These are phyloP conservation scores for Hymenoscyphus fraxineus DNA, from an alignment of 2,329 filamentous ascomycete genomes.

Conservation along the genomic window DNA sequence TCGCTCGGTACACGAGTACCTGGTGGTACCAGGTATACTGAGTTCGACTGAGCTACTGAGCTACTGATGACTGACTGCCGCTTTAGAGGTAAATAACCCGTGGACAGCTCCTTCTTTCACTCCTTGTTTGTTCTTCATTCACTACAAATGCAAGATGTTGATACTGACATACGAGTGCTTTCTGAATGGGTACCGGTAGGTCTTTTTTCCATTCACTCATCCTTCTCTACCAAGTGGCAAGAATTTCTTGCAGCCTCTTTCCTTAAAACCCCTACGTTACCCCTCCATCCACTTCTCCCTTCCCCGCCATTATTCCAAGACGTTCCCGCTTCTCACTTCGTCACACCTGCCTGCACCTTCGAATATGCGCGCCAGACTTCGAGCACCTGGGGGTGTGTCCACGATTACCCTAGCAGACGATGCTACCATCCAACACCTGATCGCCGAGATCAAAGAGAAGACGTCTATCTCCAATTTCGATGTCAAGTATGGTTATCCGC, in stretches of 20 bases:
- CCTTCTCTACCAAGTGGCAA: neutral
- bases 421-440: conserved; percentile 61
- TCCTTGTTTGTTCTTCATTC: no score
- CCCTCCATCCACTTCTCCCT: neutral
- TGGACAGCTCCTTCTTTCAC: no score
- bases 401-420: conserved; percentile 65
- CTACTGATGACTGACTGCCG: no score
- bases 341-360: conserved; percentile 7
- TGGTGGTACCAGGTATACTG: no score
- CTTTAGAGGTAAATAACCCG: no score
- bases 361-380: conserved; percentile 69
- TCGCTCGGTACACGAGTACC: no score
- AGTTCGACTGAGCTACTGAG: no score
- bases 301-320: conserved; percentile 1
- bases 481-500: conserved; percentile 82
- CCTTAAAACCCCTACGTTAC: neutral
- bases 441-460: conserved; percentile 56
- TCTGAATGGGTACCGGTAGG: no score
- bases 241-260: neutral
- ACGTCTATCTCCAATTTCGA: conserved; percentile 65
- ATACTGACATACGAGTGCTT: no score
- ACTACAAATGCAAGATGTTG: no score
- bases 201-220: no score
- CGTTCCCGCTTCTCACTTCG: conserved; percentile 5
- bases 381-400: conserved; percentile 69